A percentile compares a stretch with the other conserved stretches of the same genome.
These are phyloP conservation scores for Penicillium brasilianum DNA, from an alignment of 2,329 filamentous ascomycete species.

Conservation along the genomic window DNA sequence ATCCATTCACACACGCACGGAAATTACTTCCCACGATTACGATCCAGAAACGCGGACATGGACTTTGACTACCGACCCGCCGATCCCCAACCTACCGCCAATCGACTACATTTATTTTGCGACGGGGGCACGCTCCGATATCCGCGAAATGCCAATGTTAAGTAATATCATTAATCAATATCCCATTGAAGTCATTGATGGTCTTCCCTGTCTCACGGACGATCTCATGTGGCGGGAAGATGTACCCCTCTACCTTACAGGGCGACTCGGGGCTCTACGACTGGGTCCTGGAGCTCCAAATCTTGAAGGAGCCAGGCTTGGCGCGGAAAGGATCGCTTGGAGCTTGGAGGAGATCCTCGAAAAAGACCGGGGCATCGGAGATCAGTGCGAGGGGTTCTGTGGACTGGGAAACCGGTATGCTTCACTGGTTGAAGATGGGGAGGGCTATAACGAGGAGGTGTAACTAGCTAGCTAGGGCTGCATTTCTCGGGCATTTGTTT, in stretches of 20 bases:
- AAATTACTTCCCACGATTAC: slow-evolving; percentile 59
- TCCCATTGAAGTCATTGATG: slow-evolving; percentile 67
- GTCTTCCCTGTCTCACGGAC: slow-evolving; percentile 74
- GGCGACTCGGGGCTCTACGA: slow-evolving; percentile 68
- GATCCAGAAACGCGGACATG: slow-evolving; percentile 55
- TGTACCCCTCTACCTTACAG: slow-evolving; percentile 75
- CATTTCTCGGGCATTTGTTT: slow-evolving; percentile 4
- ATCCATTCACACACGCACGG: slow-evolving; percentile 63
- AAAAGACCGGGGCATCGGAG: slow-evolving; percentile 31
- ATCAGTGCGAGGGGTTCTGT: slow-evolving; percentile 44
- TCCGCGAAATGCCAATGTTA: slow-evolving; percentile 65
- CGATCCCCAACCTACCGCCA: slow-evolving; percentile 53
- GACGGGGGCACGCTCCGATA: slow-evolving; percentile 71
- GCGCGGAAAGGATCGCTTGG: slow-evolving; percentile 76
- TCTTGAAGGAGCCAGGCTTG: slow-evolving; percentile 72
- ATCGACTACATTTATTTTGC: slow-evolving; percentile 77
- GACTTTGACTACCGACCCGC: slow-evolving; percentile 60
- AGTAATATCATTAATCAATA: slow-evolving; percentile 62
- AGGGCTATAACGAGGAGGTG: slow-evolving; percentile 13
- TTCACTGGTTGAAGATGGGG: slow-evolving; percentile 31
- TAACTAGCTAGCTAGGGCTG: slow-evolving; percentile 1
- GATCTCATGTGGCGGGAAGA: slow-evolving; percentile 76
- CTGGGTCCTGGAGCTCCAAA: slow-evolving; percentile 76
- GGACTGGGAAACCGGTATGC: slow-evolving; percentile 49
- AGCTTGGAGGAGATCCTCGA: slow-evolving; percentile 65